phyloP scores from a whole-genome alignment of 2,329 filamentous ascomycete species.

The Pleoardoris graminearum region DNA sequence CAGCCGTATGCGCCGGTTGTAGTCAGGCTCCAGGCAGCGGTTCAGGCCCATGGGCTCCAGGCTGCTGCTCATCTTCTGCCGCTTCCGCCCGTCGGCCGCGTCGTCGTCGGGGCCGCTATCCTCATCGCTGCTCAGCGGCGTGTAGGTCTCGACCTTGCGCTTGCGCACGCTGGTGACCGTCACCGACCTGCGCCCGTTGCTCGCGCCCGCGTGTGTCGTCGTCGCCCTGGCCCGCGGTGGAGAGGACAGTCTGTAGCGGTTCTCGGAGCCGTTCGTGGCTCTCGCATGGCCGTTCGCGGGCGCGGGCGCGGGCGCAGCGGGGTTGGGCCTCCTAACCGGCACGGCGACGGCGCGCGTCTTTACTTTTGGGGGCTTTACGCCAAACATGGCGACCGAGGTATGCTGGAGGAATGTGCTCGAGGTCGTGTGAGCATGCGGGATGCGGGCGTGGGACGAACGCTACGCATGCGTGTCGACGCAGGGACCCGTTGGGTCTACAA shows the following conservation, averaged over 20 bases:
- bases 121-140: slow-evolving; percentile 40
- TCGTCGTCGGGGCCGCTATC: slow-evolving; percentile 36
- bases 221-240: slow-evolving; percentile 13
- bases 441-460: neutral
- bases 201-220: slow-evolving; percentile 21
- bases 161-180: slow-evolving; percentile 37
- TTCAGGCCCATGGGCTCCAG: slow-evolving; percentile 43
- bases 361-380: slow-evolving; percentile 38
- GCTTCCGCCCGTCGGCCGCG: slow-evolving; percentile 33
- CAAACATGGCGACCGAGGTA: slow-evolving; percentile 31
- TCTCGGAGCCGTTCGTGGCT: slow-evolving; percentile 19
- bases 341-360: slow-evolving; percentile 36
- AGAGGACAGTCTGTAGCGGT: slow-evolving; percentile 34
- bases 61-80: slow-evolving; percentile 42
- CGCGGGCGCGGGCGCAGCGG: slow-evolving; percentile 15
- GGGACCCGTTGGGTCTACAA: slow-evolving; percentile 14
- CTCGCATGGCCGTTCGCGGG: slow-evolving; percentile 13
- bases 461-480: slow-evolving; percentile 9
- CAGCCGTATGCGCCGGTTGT: slow-evolving; percentile 37
- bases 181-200: slow-evolving; percentile 27
- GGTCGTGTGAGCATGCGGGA: slow-evolving; percentile 5
- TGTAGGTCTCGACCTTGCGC: slow-evolving; percentile 39
- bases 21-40: slow-evolving; percentile 43
- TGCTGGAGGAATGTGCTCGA: slow-evolving; percentile 1
- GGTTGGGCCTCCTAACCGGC: slow-evolving; percentile 29